Percentiles rank a stretch among this genome's conserved stretches.
Evolutionary conservation across 495 filamentous ascomycete species (phyloP).

Genomic region (Hypoxylon trugodes): DNA sequence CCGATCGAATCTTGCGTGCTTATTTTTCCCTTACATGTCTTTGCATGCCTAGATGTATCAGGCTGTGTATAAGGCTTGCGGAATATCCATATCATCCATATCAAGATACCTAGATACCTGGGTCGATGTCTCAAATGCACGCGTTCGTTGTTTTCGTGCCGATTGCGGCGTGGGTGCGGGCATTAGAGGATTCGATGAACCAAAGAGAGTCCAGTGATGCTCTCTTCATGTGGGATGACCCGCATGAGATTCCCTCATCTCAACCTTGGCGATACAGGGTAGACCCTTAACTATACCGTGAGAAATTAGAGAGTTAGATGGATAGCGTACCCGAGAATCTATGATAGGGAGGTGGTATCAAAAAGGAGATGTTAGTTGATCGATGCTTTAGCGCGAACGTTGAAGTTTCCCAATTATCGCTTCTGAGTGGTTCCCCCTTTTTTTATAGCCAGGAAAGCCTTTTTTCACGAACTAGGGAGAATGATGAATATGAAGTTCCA

Average conservation of each 20-base stretch:
- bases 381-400: slow-evolving; percentile 20
- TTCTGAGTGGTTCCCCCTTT: slow-evolving; percentile 16
- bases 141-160: slow-evolving; percentile 5
- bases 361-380: slow-evolving; percentile 5
- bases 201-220: slow-evolving; percentile 32
- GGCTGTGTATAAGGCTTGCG: no score
- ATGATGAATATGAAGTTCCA: neutral
- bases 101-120: no score
- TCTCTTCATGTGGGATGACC: slow-evolving; percentile 40
- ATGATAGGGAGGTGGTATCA: slow-evolving; percentile 25
- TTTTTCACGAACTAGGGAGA: neutral
- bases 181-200: no score
- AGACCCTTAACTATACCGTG: slow-evolving; percentile 9
- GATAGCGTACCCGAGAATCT: slow-evolving; percentile 5
- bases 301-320: neutral
- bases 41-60: neutral
- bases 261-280: neutral
- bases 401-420: neutral
- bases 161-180: slow-evolving; percentile 27
- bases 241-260: slow-evolving; percentile 29
- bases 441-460: neutral
- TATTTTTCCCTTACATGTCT: slow-evolving; percentile 30
- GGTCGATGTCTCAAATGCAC: neutral
- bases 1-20: slow-evolving; percentile 38
- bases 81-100: no score